Evolutionary conservation across 2,329 filamentous ascomycete genomes (phyloP).

Genomic region (Cladosporium sp.): DNA sequence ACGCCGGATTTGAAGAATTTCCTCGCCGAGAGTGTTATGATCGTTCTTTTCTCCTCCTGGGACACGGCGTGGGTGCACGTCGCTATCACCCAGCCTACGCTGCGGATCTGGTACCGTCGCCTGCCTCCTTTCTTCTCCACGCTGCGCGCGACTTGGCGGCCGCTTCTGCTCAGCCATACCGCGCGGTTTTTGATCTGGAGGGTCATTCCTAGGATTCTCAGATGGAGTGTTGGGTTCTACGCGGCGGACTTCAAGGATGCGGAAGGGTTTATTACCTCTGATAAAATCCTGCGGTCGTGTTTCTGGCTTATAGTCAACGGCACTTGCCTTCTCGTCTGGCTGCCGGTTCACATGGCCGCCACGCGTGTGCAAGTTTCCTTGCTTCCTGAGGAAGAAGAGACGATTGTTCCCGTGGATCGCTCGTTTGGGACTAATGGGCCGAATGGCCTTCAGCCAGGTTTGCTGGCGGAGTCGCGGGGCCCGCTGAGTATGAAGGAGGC

Average conservation of each 20-base stretch:
- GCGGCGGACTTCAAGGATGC: neutral
- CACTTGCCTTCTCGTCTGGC: neutral
- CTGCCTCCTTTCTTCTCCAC: conserved; percentile 12
- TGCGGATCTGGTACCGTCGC: conserved; percentile 16
- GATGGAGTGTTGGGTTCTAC: neutral
- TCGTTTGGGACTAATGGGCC: conserved; percentile 4
- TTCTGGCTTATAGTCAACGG: neutral
- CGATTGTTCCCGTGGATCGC: conserved; percentile 14
- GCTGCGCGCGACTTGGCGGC: conserved; percentile 4
- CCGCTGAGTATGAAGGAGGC: neutral
- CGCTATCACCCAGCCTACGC: conserved; percentile 12
- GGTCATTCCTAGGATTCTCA: neutral
- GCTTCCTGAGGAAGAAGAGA: conserved; percentile 14
- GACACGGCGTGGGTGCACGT: conserved; percentile 8
- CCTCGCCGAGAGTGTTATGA: neutral
- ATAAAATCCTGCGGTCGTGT: neutral
- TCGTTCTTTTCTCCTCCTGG: neutral
- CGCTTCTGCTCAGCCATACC: neutral
- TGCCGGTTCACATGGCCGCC: neutral
- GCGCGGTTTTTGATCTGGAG: neutral
- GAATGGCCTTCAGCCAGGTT: neutral
- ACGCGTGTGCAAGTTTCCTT: conserved; percentile 11
- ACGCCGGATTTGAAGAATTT: neutral
- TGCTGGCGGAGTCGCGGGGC: conserved; percentile 2
- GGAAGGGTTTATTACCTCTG: neutral